Percentiles rank a stretch among this genome's conserved stretches.
Evolutionary conservation across 768 basidiomycete species (phyloP).

Genomic region (Rubroboletus pulcherrimus): DNA sequence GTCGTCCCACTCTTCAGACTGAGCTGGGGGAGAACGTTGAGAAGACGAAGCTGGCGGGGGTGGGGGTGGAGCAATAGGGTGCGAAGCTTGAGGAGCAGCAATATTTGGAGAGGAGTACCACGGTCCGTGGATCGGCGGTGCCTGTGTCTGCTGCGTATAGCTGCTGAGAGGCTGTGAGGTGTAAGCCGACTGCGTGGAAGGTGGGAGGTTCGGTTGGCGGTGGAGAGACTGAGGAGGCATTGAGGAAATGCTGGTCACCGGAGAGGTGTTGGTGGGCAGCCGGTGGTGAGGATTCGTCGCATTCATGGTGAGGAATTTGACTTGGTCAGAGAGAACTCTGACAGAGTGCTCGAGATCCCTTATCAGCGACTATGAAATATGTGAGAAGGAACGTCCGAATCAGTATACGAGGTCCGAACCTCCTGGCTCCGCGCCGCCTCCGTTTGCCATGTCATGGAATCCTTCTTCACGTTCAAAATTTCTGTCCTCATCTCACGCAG

Average conservation of each 20-base stretch:
- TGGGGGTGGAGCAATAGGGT: constrained; percentile 68
- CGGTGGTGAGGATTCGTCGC: constrained; percentile 36
- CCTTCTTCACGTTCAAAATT: constrained; percentile 73
- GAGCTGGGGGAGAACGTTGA: constrained; percentile 49
- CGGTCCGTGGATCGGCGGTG: constrained; percentile 26
- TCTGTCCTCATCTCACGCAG: constrained; percentile 71
- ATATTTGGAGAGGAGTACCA: constrained; percentile 63
- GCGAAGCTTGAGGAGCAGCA: constrained; percentile 79
- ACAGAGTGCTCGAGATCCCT: constrained; percentile 80
- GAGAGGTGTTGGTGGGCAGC: constrained; percentile 31
- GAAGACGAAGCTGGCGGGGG: constrained; percentile 38
- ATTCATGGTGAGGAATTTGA: constrained; percentile 73
- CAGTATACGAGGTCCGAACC: constrained; percentile 39
- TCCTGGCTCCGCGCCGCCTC: constrained; percentile 77
- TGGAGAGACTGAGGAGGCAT: constrained; percentile 33
- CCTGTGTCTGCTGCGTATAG: constrained; percentile 33
- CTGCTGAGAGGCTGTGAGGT: constrained; percentile 30
- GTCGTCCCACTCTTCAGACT: constrained; percentile 80
- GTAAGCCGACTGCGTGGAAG: constrained; percentile 36
- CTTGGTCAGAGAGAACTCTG: constrained; percentile 70
- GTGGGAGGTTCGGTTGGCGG: constrained; percentile 33
- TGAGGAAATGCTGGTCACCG: constrained; percentile 35
- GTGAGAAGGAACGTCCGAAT: constrained; percentile 2
- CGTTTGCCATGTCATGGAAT: constrained; percentile 77
- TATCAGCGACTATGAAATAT: constrained; percentile 53